Evolutionary conservation across 1,284 basidiomycete species (phyloP), one percentile per base, ranked within the genome.

Genomic region (Earliella scabrosa): DNA sequence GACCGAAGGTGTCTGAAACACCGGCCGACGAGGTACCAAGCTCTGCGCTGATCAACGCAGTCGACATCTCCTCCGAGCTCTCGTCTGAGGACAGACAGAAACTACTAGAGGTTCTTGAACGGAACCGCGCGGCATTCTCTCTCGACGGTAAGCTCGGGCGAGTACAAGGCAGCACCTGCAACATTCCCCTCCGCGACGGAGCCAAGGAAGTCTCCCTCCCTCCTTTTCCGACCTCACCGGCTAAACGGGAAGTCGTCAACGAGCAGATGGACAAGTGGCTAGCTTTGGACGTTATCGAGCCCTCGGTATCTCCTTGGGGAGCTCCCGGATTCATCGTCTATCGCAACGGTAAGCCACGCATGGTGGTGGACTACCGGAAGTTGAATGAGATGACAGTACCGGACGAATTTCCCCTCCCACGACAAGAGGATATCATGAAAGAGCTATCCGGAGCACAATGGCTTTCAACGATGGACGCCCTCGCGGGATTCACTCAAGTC

Each of bases 391-490:
- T 50, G 72, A 71, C 70, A 10, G 69, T 75, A 1, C 66, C 72
- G 0, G 75, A 79, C 55, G 72, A 78, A 58, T 79, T 75, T 56
- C 77, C 75, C 0, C 64, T 80, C 14, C 76, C 77, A 0, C 50
- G 68, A 27, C 73, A 76, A 47, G 56, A 63, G 3, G 75, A 77
- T 24, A 77, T 78, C 24, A 40, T 79, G 0, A 67, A 70, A 32
- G 58, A 70, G 0, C 58, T 78, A 0, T 60, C 65, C 1, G 75
- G 75, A 8, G 57, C 69, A 6, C 67, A 73, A 53, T 69, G 65
- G 10, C 59, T 78, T 1, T 68, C 73, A 1, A 67, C 73, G 0
- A 57, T 77, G 8, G 76, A 79, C 58, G 74, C 75, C 0, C 57
- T 76, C 4, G 63, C 75, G 0, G 74, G 77, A 9, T 79, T 78